Percentiles rank a stretch among this genome's conserved stretches.
These are phyloP conservation scores for Pseudogymnoascus sp. DNA, from an alignment of 2,329 filamentous ascomycete species.

Conservation along the genomic window DNA sequence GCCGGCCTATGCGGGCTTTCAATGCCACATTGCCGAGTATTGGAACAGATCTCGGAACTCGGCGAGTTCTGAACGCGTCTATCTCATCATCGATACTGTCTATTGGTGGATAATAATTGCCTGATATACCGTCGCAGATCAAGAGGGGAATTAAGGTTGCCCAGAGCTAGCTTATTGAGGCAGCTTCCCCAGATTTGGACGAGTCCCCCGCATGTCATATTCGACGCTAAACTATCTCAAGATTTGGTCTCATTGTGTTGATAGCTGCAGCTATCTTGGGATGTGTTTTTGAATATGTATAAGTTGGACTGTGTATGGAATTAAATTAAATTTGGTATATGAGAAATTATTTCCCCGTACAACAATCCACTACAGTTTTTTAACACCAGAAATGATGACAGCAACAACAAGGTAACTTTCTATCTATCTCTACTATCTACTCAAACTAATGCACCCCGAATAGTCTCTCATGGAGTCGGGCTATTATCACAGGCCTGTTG, in stretches of 20 bases:
- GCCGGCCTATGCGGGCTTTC: not conserved
- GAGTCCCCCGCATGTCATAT: not conserved
- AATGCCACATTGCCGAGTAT: not conserved
- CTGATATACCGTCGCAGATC: not conserved
- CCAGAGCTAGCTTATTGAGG: not conserved
- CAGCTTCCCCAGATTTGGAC: not conserved
- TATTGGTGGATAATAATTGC: not conserved
- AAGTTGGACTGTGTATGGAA: not conserved
- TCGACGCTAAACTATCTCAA: not conserved
- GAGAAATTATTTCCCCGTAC: not conserved
- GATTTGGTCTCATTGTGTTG: not conserved
- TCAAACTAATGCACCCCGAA: not conserved
- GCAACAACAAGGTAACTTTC: not conserved
- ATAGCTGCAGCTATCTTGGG: not conserved
- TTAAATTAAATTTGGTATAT: not conserved
- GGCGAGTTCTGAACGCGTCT: not conserved
- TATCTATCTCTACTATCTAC: not conserved
- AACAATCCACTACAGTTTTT: not conserved
- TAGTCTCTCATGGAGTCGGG: not conserved
- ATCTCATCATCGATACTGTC: not conserved
- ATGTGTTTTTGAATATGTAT: not conserved
- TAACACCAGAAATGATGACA: not conserved
- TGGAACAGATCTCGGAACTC: not conserved
- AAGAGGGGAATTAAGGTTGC: not conserved
- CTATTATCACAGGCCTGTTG: not conserved